Percentiles rank a stretch among this genome's conserved stretches.
These are phyloP conservation scores for Suillus plorans DNA, from an alignment of 768 basidiomycete genomes.

Conservation along the genomic window DNA sequence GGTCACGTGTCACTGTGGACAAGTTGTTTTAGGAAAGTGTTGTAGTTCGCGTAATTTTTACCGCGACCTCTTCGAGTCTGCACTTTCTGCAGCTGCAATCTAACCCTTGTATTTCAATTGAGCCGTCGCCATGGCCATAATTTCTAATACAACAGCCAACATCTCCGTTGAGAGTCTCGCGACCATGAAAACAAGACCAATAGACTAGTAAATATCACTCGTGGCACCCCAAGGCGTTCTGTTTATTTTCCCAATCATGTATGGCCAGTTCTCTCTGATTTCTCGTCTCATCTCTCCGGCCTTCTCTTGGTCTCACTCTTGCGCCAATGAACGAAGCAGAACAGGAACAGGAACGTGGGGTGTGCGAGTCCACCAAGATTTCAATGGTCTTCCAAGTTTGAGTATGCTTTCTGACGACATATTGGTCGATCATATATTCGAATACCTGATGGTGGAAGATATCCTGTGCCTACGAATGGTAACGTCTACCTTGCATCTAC, in stretches of 20 bases:
- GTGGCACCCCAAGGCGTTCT: slow-evolving; percentile 2
- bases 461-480: slow-evolving; percentile 38
- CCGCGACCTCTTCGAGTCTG: neutral
- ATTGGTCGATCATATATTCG: slow-evolving; percentile 36
- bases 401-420: slow-evolving; percentile 37
- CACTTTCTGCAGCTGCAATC: neutral
- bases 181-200: slow-evolving; percentile 17
- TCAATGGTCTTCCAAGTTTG: slow-evolving; percentile 26
- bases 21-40: neutral
- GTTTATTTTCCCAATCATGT: slow-evolving; percentile 2
- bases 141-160: neutral
- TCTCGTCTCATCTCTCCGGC: slow-evolving; percentile 17
- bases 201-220: slow-evolving; percentile 20
- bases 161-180: neutral
- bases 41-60: neutral
- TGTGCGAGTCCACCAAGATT: slow-evolving; percentile 21
- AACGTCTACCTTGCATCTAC: slow-evolving; percentile 3
- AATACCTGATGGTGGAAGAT: slow-evolving; percentile 37
- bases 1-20: neutral
- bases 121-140: neutral
- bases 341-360: slow-evolving; percentile 22
- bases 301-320: neutral
- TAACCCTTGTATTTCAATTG: neutral
- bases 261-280: slow-evolving; percentile 13
- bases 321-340: slow-evolving; percentile 10